phyloP scores from a whole-genome alignment of 805 yeast genomes.

The Crinitomyces ghanaensis region DNA sequence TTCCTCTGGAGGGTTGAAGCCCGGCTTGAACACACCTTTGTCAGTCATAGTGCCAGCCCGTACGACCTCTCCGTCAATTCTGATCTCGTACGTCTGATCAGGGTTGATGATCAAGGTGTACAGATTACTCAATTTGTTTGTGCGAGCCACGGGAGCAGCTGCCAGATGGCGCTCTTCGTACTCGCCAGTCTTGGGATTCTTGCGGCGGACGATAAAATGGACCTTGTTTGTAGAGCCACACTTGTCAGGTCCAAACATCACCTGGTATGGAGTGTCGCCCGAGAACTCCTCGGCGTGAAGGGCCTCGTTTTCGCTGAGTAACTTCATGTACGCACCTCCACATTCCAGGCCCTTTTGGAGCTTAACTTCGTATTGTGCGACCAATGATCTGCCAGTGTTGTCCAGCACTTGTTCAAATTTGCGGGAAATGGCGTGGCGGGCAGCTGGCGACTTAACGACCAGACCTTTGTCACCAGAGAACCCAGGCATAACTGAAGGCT shows the following conservation, averaged over 20 bases:
- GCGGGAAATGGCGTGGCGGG: slow-evolving; percentile 72
- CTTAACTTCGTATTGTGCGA: slow-evolving; percentile 83
- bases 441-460: slow-evolving; percentile 63
- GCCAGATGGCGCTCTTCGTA: slow-evolving; percentile 59
- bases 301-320: slow-evolving; percentile 37
- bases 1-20: slow-evolving; percentile 53
- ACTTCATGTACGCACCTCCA: slow-evolving; percentile 84
- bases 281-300: slow-evolving; percentile 38
- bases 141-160: slow-evolving; percentile 55
- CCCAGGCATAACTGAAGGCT: slow-evolving; percentile 46
- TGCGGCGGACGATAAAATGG: slow-evolving; percentile 59
- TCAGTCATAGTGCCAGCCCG: slow-evolving; percentile 58
- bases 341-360: slow-evolving; percentile 67
- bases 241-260: slow-evolving; percentile 92
- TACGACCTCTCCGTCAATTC: slow-evolving; percentile 68
- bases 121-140: slow-evolving; percentile 42
- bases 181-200: slow-evolving; percentile 41
- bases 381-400: slow-evolving; percentile 54
- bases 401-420: slow-evolving; percentile 45
- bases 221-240: slow-evolving; percentile 76
- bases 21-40: slow-evolving; percentile 47
- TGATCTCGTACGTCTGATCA: slow-evolving; percentile 60
- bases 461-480: slow-evolving; percentile 60
- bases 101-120: slow-evolving; percentile 68
- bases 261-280: slow-evolving; percentile 60